Evolutionary conservation across 345 rosid species (phyloP).

Genomic region (Reutealis trisperma): DNA sequence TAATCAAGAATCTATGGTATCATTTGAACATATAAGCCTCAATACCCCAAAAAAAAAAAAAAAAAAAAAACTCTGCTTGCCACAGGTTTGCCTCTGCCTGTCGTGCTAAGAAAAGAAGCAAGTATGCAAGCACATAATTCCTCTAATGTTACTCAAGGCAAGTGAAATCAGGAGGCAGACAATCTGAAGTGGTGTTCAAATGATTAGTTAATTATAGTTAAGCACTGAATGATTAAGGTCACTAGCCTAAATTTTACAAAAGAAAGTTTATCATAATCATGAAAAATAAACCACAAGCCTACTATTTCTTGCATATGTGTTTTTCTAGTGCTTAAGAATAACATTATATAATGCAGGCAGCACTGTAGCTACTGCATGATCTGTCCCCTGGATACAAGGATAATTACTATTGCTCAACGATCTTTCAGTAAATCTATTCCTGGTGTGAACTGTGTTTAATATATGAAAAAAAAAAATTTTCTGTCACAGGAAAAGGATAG

Average conservation of each 20-base stretch:
- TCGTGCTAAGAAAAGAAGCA: neutral
- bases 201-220: neutral
- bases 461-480: neutral
- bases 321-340: neutral
- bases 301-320: neutral
- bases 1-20: neutral
- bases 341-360: neutral
- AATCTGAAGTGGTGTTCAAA: neutral
- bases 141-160: neutral
- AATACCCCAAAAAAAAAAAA: neutral
- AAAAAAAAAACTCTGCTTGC: neutral
- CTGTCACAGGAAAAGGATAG: neutral
- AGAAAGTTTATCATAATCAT: neutral
- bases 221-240: neutral
- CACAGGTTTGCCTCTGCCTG: neutral
- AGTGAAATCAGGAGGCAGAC: neutral
- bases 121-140: neutral
- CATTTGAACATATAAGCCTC: neutral
- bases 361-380: neutral
- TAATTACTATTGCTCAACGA: neutral
- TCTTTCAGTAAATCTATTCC: too few species aligned
- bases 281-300: neutral
- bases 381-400: neutral
- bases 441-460: neutral
- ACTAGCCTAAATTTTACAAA: neutral